These are phyloP conservation scores for Venturia nashicola DNA, from an alignment of 2,329 filamentous ascomycete genomes.

Conservation along the genomic window DNA sequence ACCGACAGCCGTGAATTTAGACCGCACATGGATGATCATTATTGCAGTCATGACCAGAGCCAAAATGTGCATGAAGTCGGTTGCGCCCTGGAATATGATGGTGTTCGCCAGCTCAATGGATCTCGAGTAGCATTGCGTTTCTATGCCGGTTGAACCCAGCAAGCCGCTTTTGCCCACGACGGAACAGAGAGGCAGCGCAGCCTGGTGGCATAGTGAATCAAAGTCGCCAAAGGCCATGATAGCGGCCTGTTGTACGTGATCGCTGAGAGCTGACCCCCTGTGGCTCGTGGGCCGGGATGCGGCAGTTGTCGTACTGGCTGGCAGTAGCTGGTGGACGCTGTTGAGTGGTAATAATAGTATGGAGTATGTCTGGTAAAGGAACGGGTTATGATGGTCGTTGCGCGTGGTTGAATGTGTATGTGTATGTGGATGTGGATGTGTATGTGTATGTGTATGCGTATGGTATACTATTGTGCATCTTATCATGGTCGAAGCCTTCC, in stretches of 20 bases:
- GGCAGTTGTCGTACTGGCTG: not conserved
- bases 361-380: not conserved
- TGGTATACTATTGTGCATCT: no score
- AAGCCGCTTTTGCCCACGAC: constrained; percentile 66
- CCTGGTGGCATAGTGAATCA: constrained; percentile 69
- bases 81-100: constrained; percentile 91
- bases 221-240: constrained; percentile 88
- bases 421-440: not conserved
- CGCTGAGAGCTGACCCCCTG: not conserved
- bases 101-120: constrained; percentile 96
- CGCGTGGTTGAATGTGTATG: not conserved
- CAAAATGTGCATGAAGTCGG: constrained; percentile 83
- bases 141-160: constrained; percentile 60
- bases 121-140: constrained; percentile 83
- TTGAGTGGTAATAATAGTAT: not conserved
- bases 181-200: constrained; percentile 76
- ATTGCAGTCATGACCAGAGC: constrained; percentile 86
- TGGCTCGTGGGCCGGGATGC: not conserved
- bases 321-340: not conserved
- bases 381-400: not conserved
- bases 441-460: no score
- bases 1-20: constrained; percentile 97
- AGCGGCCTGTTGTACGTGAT: not conserved
- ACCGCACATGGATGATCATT: constrained; percentile 94
- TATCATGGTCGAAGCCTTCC: no score